A percentile compares a stretch with the other conserved stretches of the same genome.
Evolutionary conservation across 2,329 filamentous ascomycete genomes (phyloP).

Genomic region (Aureobasidium sp.): DNA sequence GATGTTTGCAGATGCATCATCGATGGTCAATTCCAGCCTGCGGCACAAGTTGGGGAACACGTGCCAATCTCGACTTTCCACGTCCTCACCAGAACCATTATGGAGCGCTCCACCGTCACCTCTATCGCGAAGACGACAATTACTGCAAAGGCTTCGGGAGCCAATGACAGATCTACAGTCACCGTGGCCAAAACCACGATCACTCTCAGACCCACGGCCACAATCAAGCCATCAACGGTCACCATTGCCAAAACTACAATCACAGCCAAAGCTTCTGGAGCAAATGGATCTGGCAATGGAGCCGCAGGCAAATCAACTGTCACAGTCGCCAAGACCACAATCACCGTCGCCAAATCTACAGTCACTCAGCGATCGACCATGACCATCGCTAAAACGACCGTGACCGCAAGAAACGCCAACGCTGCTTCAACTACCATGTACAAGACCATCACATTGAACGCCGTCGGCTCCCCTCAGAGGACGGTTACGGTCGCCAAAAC

Average conservation of each 20-base stretch:
- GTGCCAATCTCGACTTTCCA: neutral
- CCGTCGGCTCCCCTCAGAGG: neutral
- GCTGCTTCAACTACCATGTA: neutral
- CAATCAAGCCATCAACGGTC: neutral
- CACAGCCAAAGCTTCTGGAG: neutral
- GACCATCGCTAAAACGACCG: neutral
- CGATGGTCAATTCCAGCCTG: neutral
- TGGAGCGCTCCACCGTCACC: neutral
- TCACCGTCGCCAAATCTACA: neutral
- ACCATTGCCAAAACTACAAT: constrained; percentile 1
- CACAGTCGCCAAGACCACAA: neutral
- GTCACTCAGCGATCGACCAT: neutral
- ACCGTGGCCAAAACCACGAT: neutral
- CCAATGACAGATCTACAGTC: neutral
- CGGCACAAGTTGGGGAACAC: neutral
- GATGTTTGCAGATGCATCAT: constrained; percentile 8
- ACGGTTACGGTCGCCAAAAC: neutral
- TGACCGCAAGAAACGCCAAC: neutral
- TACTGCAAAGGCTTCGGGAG: neutral
- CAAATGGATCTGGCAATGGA: too few relatives aligned
- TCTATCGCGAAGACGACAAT: neutral
- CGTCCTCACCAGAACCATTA: neutral
- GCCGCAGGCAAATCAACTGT: neutral
- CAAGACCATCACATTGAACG: neutral
- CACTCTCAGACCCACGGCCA: too few relatives aligned